Base-by-base conservation (phyloP, 2,329 filamentous ascomycete genomes). In the Graphiopsis chlorocephala region DNA sequence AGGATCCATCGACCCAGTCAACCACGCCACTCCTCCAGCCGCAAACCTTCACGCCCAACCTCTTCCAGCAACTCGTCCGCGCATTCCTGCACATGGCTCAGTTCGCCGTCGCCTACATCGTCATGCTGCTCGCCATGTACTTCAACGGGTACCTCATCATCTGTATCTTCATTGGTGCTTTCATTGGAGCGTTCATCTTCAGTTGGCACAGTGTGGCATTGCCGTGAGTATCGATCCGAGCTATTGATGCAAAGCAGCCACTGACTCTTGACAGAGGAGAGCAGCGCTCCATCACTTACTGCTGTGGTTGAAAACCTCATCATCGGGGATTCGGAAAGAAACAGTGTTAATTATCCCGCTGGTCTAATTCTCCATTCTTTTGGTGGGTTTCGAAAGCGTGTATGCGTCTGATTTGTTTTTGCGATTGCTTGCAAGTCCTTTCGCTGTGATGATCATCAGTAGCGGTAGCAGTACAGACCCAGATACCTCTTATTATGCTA, bases 91-190 rank as follows among this genome's bases (percentile, higher is more conserved):
- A 93, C 70, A 87, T 88, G 78, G 64, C 86, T 4, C 89, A 91
- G 69, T 92, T 94, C 71, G 87, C 86, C 0, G 84, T 92, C 1
- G 90, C 90, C 2, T 95, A 94, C 75, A 87, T 94, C 70, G 77
- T 94, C 72, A 94, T 95, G 91, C 58, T 71, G 48, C 63, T 88
- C 28, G 83, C 85, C 23, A 88, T 88, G 85, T 87, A 87, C 68
- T 88, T 83, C 76, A 88, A 88, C 65, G 84, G 80, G 8, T 95
- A 92, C 77, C 84, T 95, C 68, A 91, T 95, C 75, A 88, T 94
- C 65, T 91, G 87, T 70, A 92, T 95, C 75, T 86, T 94, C 67
- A 84, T 94, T 63, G 92, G 92, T 1, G 86, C 89, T 0, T 92
- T 86, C 68, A 64, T 93, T 5, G 92, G 91, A 17, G 82, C 85